Evolutionary conservation across 805 yeast genomes (phyloP).

Genomic region (Lachancea quebecensis): DNA sequence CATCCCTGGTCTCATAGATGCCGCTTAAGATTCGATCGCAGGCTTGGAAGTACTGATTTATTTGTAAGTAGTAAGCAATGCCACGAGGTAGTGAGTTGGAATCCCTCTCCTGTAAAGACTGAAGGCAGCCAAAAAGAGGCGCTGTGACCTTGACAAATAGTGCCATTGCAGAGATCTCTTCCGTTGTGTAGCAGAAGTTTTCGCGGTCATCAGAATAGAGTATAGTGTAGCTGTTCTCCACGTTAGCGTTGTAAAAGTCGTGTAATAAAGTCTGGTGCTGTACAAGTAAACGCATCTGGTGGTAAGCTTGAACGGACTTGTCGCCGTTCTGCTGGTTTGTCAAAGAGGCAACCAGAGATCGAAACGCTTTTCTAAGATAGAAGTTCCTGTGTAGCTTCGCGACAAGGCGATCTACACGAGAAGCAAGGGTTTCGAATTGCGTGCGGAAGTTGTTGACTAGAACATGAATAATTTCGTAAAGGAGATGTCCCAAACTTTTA

Average conservation of each 20-base stretch:
- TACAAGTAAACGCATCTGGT: not conserved
- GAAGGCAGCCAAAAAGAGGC: not conserved
- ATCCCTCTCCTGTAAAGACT: not conserved
- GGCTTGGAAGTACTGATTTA: conserved; percentile 9
- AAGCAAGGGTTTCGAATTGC: not conserved
- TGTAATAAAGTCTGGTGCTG: not conserved
- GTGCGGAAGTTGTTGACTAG: conserved; percentile 1
- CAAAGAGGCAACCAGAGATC: no score
- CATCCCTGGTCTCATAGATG: conserved; percentile 6
- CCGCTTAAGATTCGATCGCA: conserved; percentile 9
- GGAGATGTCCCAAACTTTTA: conserved; percentile 1
- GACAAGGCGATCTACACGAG: not conserved
- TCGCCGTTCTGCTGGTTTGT: no score
- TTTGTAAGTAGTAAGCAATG: conserved; percentile 9
- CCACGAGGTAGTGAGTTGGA: not conserved
- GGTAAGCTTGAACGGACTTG: not conserved
- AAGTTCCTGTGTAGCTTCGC: not conserved
- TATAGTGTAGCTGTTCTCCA: not conserved
- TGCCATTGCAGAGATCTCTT: not conserved
- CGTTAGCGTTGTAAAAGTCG: not conserved
- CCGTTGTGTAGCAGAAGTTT: not conserved
- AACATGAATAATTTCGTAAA: conserved; percentile 6
- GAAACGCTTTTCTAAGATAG: not conserved
- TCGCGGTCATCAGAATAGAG: not conserved
- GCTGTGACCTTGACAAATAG: not conserved